Base-by-base conservation (phyloP, 371 early-diverging fungal genomes). In the Mucor saturninus region DNA sequence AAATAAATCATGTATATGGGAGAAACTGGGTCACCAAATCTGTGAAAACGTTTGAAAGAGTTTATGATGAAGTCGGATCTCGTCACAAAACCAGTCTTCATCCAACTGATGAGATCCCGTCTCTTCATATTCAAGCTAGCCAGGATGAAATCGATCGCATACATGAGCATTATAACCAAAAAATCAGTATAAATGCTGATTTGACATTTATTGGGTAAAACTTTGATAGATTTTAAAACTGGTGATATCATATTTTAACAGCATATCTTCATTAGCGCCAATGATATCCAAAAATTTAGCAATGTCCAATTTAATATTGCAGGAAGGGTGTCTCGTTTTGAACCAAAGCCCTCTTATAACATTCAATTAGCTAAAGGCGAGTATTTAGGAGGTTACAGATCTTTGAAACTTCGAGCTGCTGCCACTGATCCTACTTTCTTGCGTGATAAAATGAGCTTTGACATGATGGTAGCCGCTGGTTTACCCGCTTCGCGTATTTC, bases 111-210 rank as follows among this genome's bases (percentile, higher is more conserved):
- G 50, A 50, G 21, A 50, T 50, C 31, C 50, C 50, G 3, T 28
- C 50, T 11, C 5, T 50, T 2, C 50, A 50, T 30, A 50, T 50
- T 13, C 29, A 28, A 13, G 50, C 50, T 50, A 30, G 30, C 31
- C 50, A 50, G 30, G 30, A 30, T 6, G 50, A 50, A 50, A 13
- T 50, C 30, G 50, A 50, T 50, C 50, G 50, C 14, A 50, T 50
- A 30, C 50, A 50, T 30, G 50, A 50, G 15, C 50, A 50, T 30
- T 50, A 50, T 13, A 50, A 50, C 30, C 50, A 50, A 10, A 30
- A 50, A 13, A 50, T 50, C 5, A 50, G 8, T 4, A 14, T 50
- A 30, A 11, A 50, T 11, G 50, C 31, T 5, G 30, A 50, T 5
- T 8, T 50, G 30, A 50, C 50, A 11, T 31, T 50, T 30, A 50